A percentile compares a stretch with the other conserved stretches of the same genome.
phyloP scores from a whole-genome alignment of 139 green algal species.

The Asterochloris sp. region DNA sequence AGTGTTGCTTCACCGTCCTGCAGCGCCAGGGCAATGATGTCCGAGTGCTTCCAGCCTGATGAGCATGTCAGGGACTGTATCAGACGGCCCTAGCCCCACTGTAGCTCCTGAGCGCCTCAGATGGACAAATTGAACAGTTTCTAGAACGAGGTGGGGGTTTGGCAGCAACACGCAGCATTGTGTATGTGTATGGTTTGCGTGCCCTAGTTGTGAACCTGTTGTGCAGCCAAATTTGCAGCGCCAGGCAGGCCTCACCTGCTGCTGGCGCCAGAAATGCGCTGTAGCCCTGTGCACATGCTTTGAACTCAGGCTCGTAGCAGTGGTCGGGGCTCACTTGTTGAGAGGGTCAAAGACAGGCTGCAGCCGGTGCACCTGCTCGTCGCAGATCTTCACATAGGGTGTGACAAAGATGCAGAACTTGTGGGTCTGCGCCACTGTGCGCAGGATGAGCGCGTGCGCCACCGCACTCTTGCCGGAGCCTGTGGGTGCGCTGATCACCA shows the following conservation, averaged over 20 bases:
- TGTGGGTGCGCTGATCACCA: conserved; percentile 88
- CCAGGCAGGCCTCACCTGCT: not conserved
- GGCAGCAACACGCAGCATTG: not conserved
- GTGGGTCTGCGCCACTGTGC: conserved; percentile 32
- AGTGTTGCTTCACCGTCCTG: conserved; percentile 23
- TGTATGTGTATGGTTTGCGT: not conserved
- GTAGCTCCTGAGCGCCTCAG: conserved; percentile 34
- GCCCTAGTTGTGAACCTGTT: not conserved
- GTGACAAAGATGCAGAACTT: conserved; percentile 54
- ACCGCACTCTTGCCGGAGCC: conserved; percentile 86
- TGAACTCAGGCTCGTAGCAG: not conserved
- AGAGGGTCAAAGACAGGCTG: conserved; percentile 26
- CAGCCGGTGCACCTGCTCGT: conserved; percentile 61
- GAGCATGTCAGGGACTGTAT: not conserved
- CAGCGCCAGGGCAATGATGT: not conserved
- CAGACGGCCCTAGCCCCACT: not conserved
- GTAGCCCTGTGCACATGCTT: not conserved
- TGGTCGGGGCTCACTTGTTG: not conserved
- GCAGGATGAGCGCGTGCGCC: conserved; percentile 80
- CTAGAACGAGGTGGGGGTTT: not conserved
- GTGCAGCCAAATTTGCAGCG: not conserved
- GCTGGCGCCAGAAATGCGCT: not conserved
- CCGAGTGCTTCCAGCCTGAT: not conserved
- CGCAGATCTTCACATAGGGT: conserved; percentile 62
- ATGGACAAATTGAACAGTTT: conserved; percentile 5